Evolutionary conservation across 192 early-diverging fungal genomes (phyloP).

Genomic region (Coemansia brasiliensis): DNA sequence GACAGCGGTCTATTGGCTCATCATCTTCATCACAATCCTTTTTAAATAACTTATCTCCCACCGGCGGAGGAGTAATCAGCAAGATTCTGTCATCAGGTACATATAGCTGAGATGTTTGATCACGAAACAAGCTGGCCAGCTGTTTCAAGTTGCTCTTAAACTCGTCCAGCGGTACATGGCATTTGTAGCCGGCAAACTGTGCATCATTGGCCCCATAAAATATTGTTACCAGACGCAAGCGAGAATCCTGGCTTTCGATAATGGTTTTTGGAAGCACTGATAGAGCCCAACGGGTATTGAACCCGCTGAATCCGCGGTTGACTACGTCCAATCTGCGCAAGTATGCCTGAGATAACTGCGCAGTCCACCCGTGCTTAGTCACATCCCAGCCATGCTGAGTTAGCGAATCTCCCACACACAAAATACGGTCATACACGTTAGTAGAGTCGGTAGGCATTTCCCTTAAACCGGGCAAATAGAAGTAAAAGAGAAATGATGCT

Average conservation of each 20-base stretch:
- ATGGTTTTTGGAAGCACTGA: conserved; percentile 16
- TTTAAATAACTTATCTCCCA: conserved; percentile 17
- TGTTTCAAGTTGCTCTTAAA: conserved; percentile 14
- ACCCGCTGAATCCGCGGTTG: conserved; percentile 45
- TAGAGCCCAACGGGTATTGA: conserved; percentile 25
- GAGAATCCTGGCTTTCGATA: too few species aligned
- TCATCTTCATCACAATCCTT: too few species aligned
- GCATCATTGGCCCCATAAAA: conserved; percentile 48
- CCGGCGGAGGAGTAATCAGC: conserved; percentile 36
- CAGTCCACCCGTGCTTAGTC: conserved; percentile 32
- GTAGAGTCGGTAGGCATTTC: background rate
- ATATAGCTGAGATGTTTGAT: too few species aligned
- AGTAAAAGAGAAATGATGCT: background rate
- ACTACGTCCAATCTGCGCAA: conserved; percentile 29
- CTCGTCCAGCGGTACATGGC: conserved; percentile 41
- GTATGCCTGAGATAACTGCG: conserved; percentile 33
- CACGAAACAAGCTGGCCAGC: conserved; percentile 13
- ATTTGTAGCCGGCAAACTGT: conserved; percentile 3
- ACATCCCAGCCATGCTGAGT: conserved; percentile 50
- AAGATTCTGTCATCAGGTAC: conserved; percentile 16
- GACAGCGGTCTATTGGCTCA: conserved; percentile 9
- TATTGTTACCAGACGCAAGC: conserved; percentile 18
- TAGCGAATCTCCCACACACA: conserved; percentile 45
- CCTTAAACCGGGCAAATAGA: background rate
- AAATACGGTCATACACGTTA: background rate